phyloP scores from a whole-genome alignment of 2,329 filamentous ascomycete genomes.

The Fusarium temperatum region DNA sequence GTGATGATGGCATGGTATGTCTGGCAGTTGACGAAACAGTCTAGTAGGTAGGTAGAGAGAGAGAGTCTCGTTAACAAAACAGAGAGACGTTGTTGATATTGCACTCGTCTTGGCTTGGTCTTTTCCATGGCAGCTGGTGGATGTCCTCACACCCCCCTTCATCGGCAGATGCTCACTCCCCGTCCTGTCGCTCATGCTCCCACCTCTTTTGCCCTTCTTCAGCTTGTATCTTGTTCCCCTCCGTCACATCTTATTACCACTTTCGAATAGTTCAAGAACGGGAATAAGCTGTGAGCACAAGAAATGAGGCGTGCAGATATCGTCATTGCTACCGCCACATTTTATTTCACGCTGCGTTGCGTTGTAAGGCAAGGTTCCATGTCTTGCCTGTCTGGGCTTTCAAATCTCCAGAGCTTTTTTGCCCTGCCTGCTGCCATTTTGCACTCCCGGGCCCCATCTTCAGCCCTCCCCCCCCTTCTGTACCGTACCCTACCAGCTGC shows the following conservation, averaged over 20 bases:
- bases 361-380: not conserved
- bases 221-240: not conserved
- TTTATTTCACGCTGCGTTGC: not conserved
- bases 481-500: not conserved
- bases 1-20: not conserved
- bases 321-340: slow-evolving; percentile 12
- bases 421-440: not conserved
- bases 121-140: not conserved
- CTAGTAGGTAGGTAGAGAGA: not conserved
- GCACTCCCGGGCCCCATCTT: slow-evolving; percentile 1
- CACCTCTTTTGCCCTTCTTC: slow-evolving; percentile 11
- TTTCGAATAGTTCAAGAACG: slow-evolving; percentile 1
- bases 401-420: not conserved
- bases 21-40: slow-evolving; percentile 1
- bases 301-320: slow-evolving; percentile 18
- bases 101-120: slow-evolving; percentile 2
- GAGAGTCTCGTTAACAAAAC: not conserved
- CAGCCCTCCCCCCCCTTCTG: not conserved
- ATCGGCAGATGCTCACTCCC: slow-evolving; percentile 11
- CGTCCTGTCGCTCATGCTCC: slow-evolving; percentile 4
- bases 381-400: not conserved
- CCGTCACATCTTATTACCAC: slow-evolving; percentile 14
- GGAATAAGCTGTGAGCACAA: not conserved
- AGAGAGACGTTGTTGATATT: slow-evolving; percentile 7
- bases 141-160: not conserved